These are phyloP conservation scores for Pleurotus sapidus DNA, from an alignment of 768 basidiomycete species.

Conservation along the genomic window DNA sequence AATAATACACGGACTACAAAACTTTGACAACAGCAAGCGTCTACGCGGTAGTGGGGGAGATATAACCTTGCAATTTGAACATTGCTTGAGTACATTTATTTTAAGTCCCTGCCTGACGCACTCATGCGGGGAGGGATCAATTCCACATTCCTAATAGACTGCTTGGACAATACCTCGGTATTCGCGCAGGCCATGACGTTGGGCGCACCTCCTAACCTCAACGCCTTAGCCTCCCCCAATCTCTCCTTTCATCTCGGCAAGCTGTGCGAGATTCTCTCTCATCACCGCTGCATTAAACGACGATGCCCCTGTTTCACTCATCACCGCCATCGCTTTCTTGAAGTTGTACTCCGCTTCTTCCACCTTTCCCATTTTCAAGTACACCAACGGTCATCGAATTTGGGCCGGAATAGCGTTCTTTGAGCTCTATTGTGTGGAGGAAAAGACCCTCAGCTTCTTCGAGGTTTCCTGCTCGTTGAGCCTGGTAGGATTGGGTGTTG, in stretches of 20 bases:
- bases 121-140: neutral
- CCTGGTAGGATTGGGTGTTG: slow-evolving; percentile 8
- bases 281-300: slow-evolving; percentile 11
- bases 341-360: slow-evolving; percentile 35
- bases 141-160: neutral
- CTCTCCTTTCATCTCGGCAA: neutral
- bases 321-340: slow-evolving; percentile 26
- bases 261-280: neutral
- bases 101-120: neutral
- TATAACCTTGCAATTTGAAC: neutral
- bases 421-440: slow-evolving; percentile 27
- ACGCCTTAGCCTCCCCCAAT: neutral
- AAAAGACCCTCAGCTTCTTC: slow-evolving; percentile 25
- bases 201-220: neutral
- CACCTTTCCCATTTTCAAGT: slow-evolving; percentile 27
- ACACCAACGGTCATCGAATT: slow-evolving; percentile 22
- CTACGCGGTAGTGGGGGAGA: neutral
- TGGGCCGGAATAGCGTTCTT: slow-evolving; percentile 17
- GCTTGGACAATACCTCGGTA: neutral
- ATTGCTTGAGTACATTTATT: neutral
- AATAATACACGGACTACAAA: neutral
- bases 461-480: neutral
- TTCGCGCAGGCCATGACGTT: neutral
- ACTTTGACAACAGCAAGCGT: neutral
- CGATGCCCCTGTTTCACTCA: slow-evolving; percentile 11